These are phyloP conservation scores for Rubia peregrina DNA, from an alignment of 305 asterid genomes.

Conservation along the genomic window DNA sequence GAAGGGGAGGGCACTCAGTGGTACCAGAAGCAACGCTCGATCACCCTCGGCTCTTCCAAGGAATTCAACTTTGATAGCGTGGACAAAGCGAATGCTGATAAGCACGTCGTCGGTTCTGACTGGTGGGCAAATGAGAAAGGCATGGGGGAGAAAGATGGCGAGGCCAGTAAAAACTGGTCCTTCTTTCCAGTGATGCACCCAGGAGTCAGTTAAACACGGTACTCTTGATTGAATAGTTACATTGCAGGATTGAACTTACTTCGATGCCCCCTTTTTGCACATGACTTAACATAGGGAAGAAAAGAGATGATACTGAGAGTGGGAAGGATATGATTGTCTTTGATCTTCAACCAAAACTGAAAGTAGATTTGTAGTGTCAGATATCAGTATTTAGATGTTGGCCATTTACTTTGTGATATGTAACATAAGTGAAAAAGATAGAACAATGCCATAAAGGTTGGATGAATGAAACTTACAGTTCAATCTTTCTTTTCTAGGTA, in stretches of 20 bases:
- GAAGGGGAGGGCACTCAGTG: slow-evolving; percentile 31
- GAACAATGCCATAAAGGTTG: slow-evolving; percentile 12
- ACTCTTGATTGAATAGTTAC: slow-evolving; percentile 17
- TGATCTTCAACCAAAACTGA: slow-evolving; percentile 12
- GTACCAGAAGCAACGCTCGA: slow-evolving; percentile 49
- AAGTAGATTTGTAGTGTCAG: not conserved
- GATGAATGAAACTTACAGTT: slow-evolving; percentile 10
- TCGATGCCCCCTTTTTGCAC: slow-evolving; percentile 30
- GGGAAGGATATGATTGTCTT: slow-evolving; percentile 9
- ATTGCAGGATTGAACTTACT: slow-evolving; percentile 31
- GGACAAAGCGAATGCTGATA: slow-evolving; percentile 43
- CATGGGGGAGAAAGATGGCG: slow-evolving; percentile 32
- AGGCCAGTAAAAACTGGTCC: slow-evolving; percentile 47
- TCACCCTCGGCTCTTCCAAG: slow-evolving; percentile 71
- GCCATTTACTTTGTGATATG: slow-evolving; percentile 21
- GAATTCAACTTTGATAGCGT: slow-evolving; percentile 74
- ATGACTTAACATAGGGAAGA: slow-evolving; percentile 28
- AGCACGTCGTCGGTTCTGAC: slow-evolving; percentile 40
- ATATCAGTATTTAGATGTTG: slow-evolving; percentile 3
- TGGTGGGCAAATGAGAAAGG: slow-evolving; percentile 90
- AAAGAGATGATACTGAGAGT: slow-evolving; percentile 18
- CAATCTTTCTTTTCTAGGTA: too few relatives aligned
- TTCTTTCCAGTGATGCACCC: slow-evolving; percentile 65
- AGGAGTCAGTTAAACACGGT: slow-evolving; percentile 23
- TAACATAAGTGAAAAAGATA: slow-evolving; percentile 26